A percentile compares a stretch with the other conserved stretches of the same genome.
phyloP scores from a whole-genome alignment of 768 basidiomycete species.

The Trametes sanguinea region DNA sequence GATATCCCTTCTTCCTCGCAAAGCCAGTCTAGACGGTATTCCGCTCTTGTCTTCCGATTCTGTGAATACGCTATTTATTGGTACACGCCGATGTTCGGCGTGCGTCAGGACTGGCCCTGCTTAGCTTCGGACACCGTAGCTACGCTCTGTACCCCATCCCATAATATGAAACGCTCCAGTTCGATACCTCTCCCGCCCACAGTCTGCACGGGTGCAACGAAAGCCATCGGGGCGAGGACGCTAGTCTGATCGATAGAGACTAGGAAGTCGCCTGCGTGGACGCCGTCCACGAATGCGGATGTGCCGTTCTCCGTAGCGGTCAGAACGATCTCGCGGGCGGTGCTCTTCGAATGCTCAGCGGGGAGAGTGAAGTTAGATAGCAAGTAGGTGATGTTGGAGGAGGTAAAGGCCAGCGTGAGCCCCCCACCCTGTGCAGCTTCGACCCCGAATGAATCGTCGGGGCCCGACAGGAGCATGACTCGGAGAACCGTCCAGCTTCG shows the following conservation, averaged over 20 bases:
- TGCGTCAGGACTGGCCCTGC: constrained; percentile 1
- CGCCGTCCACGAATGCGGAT: constrained; percentile 24
- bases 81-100: neutral
- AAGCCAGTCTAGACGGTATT: constrained; percentile 11
- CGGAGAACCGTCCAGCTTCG: constrained; percentile 2
- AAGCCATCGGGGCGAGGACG: constrained; percentile 25
- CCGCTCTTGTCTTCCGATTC: neutral
- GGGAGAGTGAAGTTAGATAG: constrained; percentile 23
- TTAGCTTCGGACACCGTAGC: neutral
- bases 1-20: too few relatives aligned
- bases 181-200: constrained; percentile 9
- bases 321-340: constrained; percentile 21
- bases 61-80: constrained; percentile 14
- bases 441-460: constrained; percentile 25
- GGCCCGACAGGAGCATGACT: constrained; percentile 24
- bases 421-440: constrained; percentile 5
- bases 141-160: constrained; percentile 25
- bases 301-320: constrained; percentile 25
- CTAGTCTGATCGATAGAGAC: constrained; percentile 21
- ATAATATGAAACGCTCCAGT: constrained; percentile 17
- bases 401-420: constrained; percentile 28
- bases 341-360: neutral
- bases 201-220: constrained; percentile 26
- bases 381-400: constrained; percentile 26
- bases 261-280: constrained; percentile 25